A percentile compares a stretch with the other conserved stretches of the same genome.
Conservation (phyloP, 768 basidiomycete species). For the Botryobasidium botryosum region DNA sequence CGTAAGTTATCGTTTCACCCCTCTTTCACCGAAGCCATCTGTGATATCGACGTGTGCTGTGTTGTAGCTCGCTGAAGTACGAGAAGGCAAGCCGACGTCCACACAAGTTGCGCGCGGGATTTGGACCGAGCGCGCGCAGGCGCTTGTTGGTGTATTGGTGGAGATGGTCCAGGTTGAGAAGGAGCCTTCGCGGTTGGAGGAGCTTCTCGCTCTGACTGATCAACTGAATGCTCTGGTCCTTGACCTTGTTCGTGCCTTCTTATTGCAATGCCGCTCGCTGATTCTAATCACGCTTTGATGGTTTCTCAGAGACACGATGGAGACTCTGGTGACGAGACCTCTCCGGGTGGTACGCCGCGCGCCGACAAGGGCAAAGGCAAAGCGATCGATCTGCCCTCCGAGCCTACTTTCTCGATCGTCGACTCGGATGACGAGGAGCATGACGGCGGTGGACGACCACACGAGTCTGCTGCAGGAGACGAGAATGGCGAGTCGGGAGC, state of each 20-base stretch:
- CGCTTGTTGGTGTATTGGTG: slow-evolving; percentile 33
- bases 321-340: neutral
- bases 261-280: too few species aligned
- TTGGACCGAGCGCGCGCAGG: slow-evolving; percentile 18
- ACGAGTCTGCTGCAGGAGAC: too few species aligned
- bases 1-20: neutral
- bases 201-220: slow-evolving; percentile 58
- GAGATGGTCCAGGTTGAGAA: slow-evolving; percentile 25
- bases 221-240: slow-evolving; percentile 40
- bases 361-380: slow-evolving; percentile 62
- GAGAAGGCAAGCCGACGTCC: too few species aligned
- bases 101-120: too few species aligned
- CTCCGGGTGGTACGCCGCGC: neutral
- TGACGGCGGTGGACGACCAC: slow-evolving; percentile 23
- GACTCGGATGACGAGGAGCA: slow-evolving; percentile 24
- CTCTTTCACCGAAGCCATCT: neutral
- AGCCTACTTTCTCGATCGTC: slow-evolving; percentile 40
- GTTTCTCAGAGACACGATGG: neutral
- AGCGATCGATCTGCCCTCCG: too few species aligned
- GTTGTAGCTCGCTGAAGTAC: neutral
- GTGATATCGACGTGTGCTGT: too few species aligned
- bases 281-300: too few species aligned
- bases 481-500: neutral
- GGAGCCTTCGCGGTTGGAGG: slow-evolving; percentile 31
- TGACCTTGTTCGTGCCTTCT: slow-evolving; percentile 20